These are phyloP conservation scores for Panicum virgatum DNA, from an alignment of 202 grass and related monocot genomes.

Conservation along the genomic window DNA sequence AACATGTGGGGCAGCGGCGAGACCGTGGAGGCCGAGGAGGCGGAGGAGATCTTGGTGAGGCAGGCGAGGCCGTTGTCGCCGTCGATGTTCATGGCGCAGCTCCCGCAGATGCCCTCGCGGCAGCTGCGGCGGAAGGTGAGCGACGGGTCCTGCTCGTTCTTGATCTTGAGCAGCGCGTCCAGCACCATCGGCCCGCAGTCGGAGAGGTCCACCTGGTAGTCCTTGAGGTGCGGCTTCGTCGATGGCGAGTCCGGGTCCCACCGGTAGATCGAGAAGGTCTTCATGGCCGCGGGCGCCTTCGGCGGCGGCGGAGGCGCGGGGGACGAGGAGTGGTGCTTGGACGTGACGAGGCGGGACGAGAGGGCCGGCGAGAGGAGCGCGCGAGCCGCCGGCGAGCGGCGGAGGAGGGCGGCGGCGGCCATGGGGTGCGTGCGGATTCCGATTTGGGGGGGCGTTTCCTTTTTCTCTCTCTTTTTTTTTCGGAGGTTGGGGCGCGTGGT, in stretches of 20 bases:
- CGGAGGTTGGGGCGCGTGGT: slow-evolving; percentile 36
- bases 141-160: slow-evolving; percentile 94
- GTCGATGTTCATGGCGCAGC: slow-evolving; percentile 96
- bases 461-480: not conserved
- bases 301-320: slow-evolving; percentile 38
- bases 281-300: slow-evolving; percentile 17
- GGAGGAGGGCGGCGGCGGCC: slow-evolving; percentile 77
- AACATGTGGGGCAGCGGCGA: slow-evolving; percentile 96
- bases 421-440: slow-evolving; percentile 40
- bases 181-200: slow-evolving; percentile 91
- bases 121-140: slow-evolving; percentile 94
- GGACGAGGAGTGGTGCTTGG: slow-evolving; percentile 59
- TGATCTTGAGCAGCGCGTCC: slow-evolving; percentile 94
- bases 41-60: slow-evolving; percentile 81
- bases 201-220: slow-evolving; percentile 76
- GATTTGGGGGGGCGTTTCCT: slow-evolving; percentile 15
- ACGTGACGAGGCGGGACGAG: slow-evolving; percentile 59
- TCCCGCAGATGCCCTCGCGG: slow-evolving; percentile 93
- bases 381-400: slow-evolving; percentile 57
- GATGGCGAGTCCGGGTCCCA: slow-evolving; percentile 82
- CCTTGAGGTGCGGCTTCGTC: slow-evolving; percentile 73
- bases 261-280: slow-evolving; percentile 97
- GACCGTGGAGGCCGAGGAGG: slow-evolving; percentile 43
- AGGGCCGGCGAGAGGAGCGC: slow-evolving; percentile 55
- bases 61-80: slow-evolving; percentile 94